Conservation (phyloP, 768 basidiomycete genomes). For the Coprinopsis sp. region DNA sequence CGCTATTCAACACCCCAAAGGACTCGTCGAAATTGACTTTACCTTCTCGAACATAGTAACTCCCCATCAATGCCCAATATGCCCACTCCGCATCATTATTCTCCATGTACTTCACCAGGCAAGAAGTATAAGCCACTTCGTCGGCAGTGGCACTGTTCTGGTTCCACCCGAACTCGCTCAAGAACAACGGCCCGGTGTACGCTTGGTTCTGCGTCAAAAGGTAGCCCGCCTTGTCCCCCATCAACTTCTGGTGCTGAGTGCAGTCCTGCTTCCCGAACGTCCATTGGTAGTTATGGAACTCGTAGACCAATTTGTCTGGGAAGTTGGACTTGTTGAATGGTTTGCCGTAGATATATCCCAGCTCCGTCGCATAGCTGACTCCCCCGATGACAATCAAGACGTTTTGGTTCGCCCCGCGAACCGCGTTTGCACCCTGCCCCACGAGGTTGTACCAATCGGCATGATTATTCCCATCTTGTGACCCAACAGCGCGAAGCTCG, state of each 20-base stretch:
- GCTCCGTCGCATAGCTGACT: constrained; percentile 10
- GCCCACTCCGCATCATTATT: constrained; percentile 19
- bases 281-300: constrained; percentile 14
- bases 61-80: constrained; percentile 16
- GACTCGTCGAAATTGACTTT: constrained; percentile 14
- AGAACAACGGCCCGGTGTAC: constrained; percentile 14
- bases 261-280: constrained; percentile 1
- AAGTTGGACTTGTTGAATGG: constrained; percentile 9
- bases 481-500: constrained; percentile 13
- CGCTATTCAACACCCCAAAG: constrained; percentile 13
- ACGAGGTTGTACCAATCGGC: constrained; percentile 16
- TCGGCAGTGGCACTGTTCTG: constrained; percentile 8
- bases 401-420: constrained; percentile 11
- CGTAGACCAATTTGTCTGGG: constrained; percentile 12
- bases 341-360: constrained; percentile 9
- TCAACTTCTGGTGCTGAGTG: constrained; percentile 12
- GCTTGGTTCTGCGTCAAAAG: constrained; percentile 10
- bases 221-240: constrained; percentile 13
- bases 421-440: constrained; percentile 12
- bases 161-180: constrained; percentile 15
- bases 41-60: constrained; percentile 15
- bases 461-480: constrained; percentile 13
- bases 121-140: constrained; percentile 11
- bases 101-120: constrained; percentile 15
- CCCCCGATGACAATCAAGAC: constrained; percentile 16